Evolutionary conservation across 352 stramenopile species (phyloP).

Genomic region (Blastocystis sp.): DNA sequence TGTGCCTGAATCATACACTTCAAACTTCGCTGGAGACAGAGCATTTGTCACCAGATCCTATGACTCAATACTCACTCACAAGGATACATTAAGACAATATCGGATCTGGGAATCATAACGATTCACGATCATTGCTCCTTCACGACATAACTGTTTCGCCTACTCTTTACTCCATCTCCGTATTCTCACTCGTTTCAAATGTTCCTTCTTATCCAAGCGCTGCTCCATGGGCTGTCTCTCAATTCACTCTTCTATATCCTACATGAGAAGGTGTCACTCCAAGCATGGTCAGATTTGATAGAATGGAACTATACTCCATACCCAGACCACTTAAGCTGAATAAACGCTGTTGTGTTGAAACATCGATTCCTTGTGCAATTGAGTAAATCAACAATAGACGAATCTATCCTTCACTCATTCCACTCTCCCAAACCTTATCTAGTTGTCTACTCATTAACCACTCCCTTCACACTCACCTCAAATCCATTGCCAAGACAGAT

Average conservation of each 20-base stretch:
- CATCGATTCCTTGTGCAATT: not conserved
- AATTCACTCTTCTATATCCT: not conserved
- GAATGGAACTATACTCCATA: not conserved
- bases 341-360: not conserved
- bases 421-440: not conserved
- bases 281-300: not conserved
- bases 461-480: not conserved
- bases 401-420: not conserved
- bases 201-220: conserved; percentile 9
- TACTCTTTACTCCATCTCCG: not conserved
- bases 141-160: not conserved
- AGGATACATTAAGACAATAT: not conserved
- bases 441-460: not conserved
- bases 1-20: not conserved
- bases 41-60: conserved; percentile 29
- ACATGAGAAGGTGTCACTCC: not conserved
- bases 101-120: not conserved
- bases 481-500: not conserved
- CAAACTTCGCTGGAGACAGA: not conserved
- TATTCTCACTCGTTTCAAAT: not conserved
- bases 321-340: not conserved
- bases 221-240: conserved; percentile 25
- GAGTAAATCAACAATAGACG: conserved; percentile 15
- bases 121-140: not conserved
- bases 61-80: not conserved